phyloP scores from a whole-genome alignment of 169 alveolate species.

The Plasmodium reichenowi region DNA sequence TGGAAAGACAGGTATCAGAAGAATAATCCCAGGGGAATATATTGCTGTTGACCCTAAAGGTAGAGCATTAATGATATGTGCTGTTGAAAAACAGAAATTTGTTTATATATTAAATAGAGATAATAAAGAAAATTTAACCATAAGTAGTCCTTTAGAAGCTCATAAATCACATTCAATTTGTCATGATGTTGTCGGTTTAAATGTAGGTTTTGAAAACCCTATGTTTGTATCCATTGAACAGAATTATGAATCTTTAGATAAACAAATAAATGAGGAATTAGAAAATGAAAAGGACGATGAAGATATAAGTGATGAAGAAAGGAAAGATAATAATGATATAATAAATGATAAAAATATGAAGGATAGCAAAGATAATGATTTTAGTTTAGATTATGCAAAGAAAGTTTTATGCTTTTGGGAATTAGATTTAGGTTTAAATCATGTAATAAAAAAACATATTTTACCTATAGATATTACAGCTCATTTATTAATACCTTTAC shows the following conservation, averaged over 20 bases:
- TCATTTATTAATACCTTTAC: conserved; percentile 93
- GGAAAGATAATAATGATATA: conserved; percentile 33
- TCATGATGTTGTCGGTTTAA: conserved; percentile 95
- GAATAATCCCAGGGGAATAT: conserved; percentile 98
- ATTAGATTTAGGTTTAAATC: conserved; percentile 99
- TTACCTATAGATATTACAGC: conserved; percentile 90
- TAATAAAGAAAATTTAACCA: conserved; percentile 93
- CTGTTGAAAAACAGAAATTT: conserved; percentile 98
- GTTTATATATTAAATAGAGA: conserved; percentile 98
- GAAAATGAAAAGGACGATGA: conserved; percentile 23
- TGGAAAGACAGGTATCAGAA: conserved; percentile 97
- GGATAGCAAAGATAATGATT: background rate
- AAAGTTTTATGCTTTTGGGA: conserved; percentile 96
- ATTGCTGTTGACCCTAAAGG: conserved; percentile 99
- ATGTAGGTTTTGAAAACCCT: conserved; percentile 97
- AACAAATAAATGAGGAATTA: conserved; percentile 84
- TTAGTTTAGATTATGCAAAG: conserved; percentile 87
- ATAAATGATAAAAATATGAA: conserved; percentile 89
- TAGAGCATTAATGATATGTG: conserved; percentile 98
- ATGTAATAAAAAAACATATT: conserved; percentile 95
- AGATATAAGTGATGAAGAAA: conserved; percentile 3
- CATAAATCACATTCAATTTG: conserved; percentile 95
- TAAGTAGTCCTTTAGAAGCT: conserved; percentile 98
- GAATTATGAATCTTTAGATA: conserved; percentile 90
- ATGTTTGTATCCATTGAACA: conserved; percentile 98